A percentile compares a stretch with the other conserved stretches of the same genome.
Evolutionary conservation across 169 alveolate genomes (phyloP).

Genomic region (Eimeria sp.): DNA sequence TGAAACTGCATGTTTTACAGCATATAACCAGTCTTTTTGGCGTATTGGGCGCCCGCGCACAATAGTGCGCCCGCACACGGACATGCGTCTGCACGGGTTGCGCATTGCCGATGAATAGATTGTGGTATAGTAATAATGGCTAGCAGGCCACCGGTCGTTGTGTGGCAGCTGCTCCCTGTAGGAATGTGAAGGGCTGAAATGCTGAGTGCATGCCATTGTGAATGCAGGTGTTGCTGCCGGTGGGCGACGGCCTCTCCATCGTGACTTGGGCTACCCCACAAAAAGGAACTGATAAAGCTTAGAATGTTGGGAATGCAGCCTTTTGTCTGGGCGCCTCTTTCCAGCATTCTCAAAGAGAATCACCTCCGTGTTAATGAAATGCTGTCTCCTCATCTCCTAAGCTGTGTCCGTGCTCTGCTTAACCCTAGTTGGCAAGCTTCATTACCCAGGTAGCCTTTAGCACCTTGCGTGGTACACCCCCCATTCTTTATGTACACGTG

Average conservation of each 20-base stretch:
- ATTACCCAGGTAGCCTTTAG: neutral
- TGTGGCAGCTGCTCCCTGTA: neutral
- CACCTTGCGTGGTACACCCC: neutral
- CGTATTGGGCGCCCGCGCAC: too few relatives aligned
- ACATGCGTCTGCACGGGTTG: neutral
- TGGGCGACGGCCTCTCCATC: constrained; percentile 77
- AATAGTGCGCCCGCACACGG: too few relatives aligned
- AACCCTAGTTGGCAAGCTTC: neutral
- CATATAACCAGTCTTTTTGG: neutral
- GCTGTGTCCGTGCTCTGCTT: neutral
- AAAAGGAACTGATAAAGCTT: too few relatives aligned
- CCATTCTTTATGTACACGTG: neutral
- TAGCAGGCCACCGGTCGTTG: neutral
- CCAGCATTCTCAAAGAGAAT: neutral
- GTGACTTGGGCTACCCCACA: constrained; percentile 66
- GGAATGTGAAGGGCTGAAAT: neutral
- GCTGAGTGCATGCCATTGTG: neutral
- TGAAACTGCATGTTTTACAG: neutral
- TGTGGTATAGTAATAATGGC: neutral
- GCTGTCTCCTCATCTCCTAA: neutral
- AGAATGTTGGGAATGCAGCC: neutral
- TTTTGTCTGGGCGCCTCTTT: neutral
- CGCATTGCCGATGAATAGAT: neutral
- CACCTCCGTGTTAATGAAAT: neutral
- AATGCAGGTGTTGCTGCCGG: constrained; percentile 66